A percentile compares a stretch with the other conserved stretches of the same genome.
Conservation (phyloP, 768 basidiomycete genomes). For the Epithele typhae region DNA sequence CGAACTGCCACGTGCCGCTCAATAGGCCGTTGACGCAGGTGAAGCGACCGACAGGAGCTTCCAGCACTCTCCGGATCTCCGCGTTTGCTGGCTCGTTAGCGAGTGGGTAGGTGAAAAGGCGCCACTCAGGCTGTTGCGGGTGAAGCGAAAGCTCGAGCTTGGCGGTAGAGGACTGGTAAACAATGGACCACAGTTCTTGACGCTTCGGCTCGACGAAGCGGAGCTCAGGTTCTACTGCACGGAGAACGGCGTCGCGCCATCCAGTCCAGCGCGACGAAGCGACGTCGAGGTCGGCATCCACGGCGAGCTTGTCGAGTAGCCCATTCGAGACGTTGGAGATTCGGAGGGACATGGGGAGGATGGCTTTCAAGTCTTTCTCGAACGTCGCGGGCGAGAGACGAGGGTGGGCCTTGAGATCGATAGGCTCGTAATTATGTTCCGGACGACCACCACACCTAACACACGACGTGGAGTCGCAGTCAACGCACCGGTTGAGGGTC, state of each 20-base stretch:
- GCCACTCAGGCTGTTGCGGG: conserved; percentile 80
- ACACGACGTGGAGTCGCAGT: conserved; percentile 80
- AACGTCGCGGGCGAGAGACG: conserved; percentile 75
- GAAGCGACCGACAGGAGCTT: conserved; percentile 72
- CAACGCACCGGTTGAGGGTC: conserved; percentile 61
- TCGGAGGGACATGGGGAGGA: conserved; percentile 82
- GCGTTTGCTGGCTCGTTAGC: conserved; percentile 70
- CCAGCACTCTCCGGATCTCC: conserved; percentile 67
- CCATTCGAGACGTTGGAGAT: conserved; percentile 46
- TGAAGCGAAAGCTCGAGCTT: conserved; percentile 74
- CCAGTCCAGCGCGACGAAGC: conserved; percentile 55
- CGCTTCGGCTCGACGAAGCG: conserved; percentile 84
- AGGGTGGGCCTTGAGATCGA: conserved; percentile 46
- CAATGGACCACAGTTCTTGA: conserved; percentile 81
- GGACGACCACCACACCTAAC: conserved; percentile 86
- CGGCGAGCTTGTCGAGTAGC: conserved; percentile 49
- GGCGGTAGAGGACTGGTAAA: conserved; percentile 70
- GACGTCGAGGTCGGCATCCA: conserved; percentile 36
- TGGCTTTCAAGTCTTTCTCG: conserved; percentile 69
- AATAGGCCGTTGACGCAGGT: conserved; percentile 55
- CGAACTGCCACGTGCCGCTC: conserved; percentile 74
- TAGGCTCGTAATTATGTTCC: conserved; percentile 67
- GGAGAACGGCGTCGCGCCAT: conserved; percentile 67
- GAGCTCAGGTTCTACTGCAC: conserved; percentile 57
- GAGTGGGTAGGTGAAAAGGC: conserved; percentile 70